Evolutionary conservation across 2,329 filamentous ascomycete genomes (phyloP), one percentile per base, ranked within the genome.

Genomic region (Aspergillus pseudoviridinutans): DNA sequence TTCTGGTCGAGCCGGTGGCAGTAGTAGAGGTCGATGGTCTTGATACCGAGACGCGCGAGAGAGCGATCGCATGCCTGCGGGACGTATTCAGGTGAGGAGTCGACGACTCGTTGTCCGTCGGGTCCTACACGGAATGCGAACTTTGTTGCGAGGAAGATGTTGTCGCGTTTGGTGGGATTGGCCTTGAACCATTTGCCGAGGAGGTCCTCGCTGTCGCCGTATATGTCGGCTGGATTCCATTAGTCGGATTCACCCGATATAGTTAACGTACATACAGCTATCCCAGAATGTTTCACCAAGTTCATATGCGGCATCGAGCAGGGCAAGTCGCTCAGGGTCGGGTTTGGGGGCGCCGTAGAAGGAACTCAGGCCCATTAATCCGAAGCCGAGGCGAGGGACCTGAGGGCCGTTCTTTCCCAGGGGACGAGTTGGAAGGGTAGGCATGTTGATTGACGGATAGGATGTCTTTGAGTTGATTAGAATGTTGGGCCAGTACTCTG

Each of bases 71-170:
- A 78, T 1, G 76, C 72, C 24, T 70, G 57, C 29, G 75, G 74
- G 50, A 69, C 71, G 61, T 81, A 80, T 50, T 76, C 77, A 0
- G 74, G 71, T 4, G 69, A 73, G 29, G 69, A 74, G 55, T 77
- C 65, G 17, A 76, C 61, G 10, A 61, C 59, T 8, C 54, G 57
- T 27, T 57, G 58, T 1, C 54, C 58, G 42, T 61, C 53, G 7
- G 57, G 46, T 1, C 54, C 51, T 14, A 51, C 53, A 42, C 57
- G 61, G 70, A 71, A 58, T 17, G 71, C 80, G 58, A 82, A 83
- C 58, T 84, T 84, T 12, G 80, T 81, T 1, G 79, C 79, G 1
- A 84, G 70, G 64, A 84, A 82, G 59, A 84, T 78, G 49, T 82
- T 67, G 22, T 78, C 61, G 0, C 78, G 72, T 51, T 78, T 78